Conservation (phyloP, 2,329 filamentous ascomycete species). For the Penicillium hordei region DNA sequence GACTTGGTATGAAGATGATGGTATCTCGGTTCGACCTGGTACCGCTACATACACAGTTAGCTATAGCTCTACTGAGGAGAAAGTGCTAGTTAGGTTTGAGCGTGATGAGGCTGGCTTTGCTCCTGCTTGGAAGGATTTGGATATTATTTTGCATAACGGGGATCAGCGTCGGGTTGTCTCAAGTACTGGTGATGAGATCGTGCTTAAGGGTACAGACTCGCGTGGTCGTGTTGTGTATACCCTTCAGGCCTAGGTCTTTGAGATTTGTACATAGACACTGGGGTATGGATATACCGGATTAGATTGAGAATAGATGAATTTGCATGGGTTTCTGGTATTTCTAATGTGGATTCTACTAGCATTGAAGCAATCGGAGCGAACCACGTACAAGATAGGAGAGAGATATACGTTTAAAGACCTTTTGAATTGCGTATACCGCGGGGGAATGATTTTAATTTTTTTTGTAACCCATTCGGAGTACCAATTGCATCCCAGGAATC, state of each 20-base stretch:
- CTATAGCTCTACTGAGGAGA: slow-evolving; percentile 48
- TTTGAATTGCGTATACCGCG: too few species aligned
- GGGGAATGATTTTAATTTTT: too few species aligned
- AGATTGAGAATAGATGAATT: too few species aligned
- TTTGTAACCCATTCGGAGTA: too few species aligned
- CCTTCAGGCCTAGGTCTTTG: slow-evolving; percentile 20
- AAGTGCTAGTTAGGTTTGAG: slow-evolving; percentile 47
- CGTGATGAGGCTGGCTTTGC: slow-evolving; percentile 45
- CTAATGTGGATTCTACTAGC: too few species aligned
- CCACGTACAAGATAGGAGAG: too few species aligned
- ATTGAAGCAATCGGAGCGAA: too few species aligned
- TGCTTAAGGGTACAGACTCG: slow-evolving; percentile 29
- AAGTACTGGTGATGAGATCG: slow-evolving; percentile 31
- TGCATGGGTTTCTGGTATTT: too few species aligned
- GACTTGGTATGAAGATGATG: slow-evolving; percentile 60
- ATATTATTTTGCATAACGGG: slow-evolving; percentile 53
- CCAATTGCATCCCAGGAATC: too few species aligned
- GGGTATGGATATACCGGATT: too few species aligned
- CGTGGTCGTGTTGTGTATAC: slow-evolving; percentile 34
- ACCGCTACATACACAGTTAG: slow-evolving; percentile 47
- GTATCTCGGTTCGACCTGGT: slow-evolving; percentile 47
- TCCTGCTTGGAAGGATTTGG: slow-evolving; percentile 52
- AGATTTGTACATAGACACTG: not conserved
- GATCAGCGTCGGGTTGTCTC: slow-evolving; percentile 48
- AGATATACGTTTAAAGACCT: too few species aligned